phyloP scores from a whole-genome alignment of 176 grass and related monocot genomes.

The Aegilops tauschii region DNA sequence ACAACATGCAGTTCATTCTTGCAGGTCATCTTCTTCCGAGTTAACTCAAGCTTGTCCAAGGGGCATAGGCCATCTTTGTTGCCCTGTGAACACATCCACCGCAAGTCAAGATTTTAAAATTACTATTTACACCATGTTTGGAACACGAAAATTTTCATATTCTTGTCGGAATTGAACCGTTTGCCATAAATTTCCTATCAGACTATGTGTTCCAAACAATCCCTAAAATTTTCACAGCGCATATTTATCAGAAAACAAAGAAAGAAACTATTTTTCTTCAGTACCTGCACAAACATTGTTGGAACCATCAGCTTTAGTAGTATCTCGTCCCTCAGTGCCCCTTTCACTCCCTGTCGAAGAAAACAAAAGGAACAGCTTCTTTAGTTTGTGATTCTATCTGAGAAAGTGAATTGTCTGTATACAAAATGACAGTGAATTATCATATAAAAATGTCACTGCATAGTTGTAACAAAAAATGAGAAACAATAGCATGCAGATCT shows the following conservation, averaged over 20 bases:
- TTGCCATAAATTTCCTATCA: neutral
- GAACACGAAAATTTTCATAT: neutral
- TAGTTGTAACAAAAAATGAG: neutral
- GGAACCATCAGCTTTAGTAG: conserved; percentile 68
- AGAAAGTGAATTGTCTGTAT: neutral
- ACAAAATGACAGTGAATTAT: neutral
- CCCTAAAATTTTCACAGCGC: neutral
- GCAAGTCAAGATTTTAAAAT: neutral
- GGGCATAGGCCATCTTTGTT: conserved; percentile 89
- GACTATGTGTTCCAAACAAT: neutral
- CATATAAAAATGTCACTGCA: neutral
- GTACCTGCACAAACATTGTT: conserved; percentile 57
- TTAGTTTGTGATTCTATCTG: neutral
- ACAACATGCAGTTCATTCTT: conserved; percentile 70
- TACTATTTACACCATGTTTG: neutral
- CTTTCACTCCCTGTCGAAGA: conserved; percentile 68
- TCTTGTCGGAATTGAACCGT: neutral
- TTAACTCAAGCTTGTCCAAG: conserved; percentile 60
- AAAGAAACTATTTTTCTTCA: neutral
- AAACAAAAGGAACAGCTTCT: neutral
- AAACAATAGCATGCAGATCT: conserved; percentile 8
- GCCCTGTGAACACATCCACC: conserved; percentile 42
- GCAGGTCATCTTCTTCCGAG: conserved; percentile 73
- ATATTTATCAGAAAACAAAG: neutral
- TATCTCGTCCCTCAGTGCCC: conserved; percentile 59